Evolutionary conservation across 169 alveolate genomes (phyloP).

Genomic region (Plasmodium malariae): DNA sequence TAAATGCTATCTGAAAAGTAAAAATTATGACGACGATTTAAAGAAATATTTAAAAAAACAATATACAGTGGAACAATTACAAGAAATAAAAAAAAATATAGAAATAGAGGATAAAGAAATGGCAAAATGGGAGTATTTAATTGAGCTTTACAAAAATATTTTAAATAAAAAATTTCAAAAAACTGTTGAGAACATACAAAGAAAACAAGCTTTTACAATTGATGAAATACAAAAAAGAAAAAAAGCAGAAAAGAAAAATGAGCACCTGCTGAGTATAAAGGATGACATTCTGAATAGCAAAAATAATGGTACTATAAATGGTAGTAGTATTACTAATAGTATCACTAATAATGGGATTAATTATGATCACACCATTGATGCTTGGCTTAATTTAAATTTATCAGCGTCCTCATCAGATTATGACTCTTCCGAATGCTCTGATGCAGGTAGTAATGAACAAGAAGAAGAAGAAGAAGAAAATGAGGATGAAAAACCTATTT

Average conservation of each 20-base stretch:
- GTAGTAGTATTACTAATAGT: too few species aligned
- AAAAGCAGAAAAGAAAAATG: conserved; percentile 7
- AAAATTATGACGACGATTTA: conserved; percentile 90
- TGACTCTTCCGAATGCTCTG: conserved; percentile 78
- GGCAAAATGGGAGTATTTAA: conserved; percentile 90
- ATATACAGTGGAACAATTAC: conserved; percentile 81
- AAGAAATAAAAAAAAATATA: conserved; percentile 79
- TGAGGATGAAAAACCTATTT: conserved; percentile 93
- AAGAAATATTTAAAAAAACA: conserved; percentile 90
- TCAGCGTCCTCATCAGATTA: conserved; percentile 82
- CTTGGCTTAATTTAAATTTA: conserved; percentile 67
- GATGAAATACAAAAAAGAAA: conserved; percentile 41
- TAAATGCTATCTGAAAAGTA: conserved; percentile 87
- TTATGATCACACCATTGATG: too few species aligned
- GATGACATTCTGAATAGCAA: conserved; percentile 4
- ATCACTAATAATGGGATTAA: too few species aligned
- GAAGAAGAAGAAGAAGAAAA: conserved; percentile 81
- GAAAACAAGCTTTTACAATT: conserved; percentile 87
- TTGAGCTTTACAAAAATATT: conserved; percentile 87
- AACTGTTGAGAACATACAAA: conserved; percentile 89
- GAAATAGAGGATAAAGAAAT: conserved; percentile 83
- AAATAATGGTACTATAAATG: conserved; percentile 46
- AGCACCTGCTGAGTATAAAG: conserved; percentile 21
- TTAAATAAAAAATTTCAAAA: conserved; percentile 90
- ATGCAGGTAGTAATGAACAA: conserved; percentile 69